Evolutionary conservation across 768 basidiomycete genomes (phyloP), one percentile per base, ranked within the genome.

Genomic region (Suillus subalutaceus): DNA sequence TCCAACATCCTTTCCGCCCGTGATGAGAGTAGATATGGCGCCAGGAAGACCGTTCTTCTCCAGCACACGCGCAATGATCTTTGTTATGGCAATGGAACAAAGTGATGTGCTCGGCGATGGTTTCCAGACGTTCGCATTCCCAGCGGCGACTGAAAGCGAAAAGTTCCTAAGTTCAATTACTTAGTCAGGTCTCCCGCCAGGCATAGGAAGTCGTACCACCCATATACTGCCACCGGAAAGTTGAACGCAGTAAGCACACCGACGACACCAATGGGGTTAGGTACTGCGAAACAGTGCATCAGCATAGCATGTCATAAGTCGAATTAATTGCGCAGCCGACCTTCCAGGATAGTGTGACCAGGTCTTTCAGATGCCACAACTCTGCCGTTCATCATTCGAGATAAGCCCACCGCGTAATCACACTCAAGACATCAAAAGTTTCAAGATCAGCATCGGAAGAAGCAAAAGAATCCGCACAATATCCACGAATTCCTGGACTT

Each of bases 41-140:
- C 94, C 94, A 2, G 93, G 92, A 12, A 97, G 80, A 41, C 87
- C 88, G 74, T 98, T 95, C 65, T 78, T 82, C 77, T 96, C 92
- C 66, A 99, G 82, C 16, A 98, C 91, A 38, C 81, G 75, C 23
- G 94, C 83, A 32, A 99, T 82, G 71, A 98, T 93, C 74, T 87
- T 90, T 30, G 93, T 96, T 30, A 95, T 86, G 0, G 96, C 97
- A 65, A 99, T 91, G n/a, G 95, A 85, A 74, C 90, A 96, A 43
- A 97, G 79, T 4, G 96, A 90, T 0, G 96, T 98, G 3, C 85
- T 92, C 2, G 90, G 93, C 0, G 95, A 92, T 8, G 96, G 96
- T 75, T 98, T 98, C 96, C 96, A 98, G 56, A 99, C 76, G 0
- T 94, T 96, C 2, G 94, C 90, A 77, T 99, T 98, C 20, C 96